phyloP scores from a whole-genome alignment of 495 filamentous ascomycete species.

The Rhizodiscina lignyota region DNA sequence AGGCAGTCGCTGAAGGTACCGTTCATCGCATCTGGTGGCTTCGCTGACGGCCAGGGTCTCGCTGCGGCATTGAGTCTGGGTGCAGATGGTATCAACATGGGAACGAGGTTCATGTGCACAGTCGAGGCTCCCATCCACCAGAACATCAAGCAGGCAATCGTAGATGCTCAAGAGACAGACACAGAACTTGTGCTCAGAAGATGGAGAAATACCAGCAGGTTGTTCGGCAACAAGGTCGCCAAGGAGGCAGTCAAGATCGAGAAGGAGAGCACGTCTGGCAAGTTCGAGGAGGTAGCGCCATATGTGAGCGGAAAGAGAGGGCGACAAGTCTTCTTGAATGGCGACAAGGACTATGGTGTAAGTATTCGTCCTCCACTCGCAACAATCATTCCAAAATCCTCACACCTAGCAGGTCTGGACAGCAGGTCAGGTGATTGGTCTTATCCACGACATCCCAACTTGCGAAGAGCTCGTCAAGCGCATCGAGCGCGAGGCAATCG shows the following conservation, averaged over 20 bases:
- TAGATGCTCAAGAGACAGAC: constrained; percentile 74
- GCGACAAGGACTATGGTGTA: constrained; percentile 81
- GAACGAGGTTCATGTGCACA: constrained; percentile 86
- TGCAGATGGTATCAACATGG: constrained; percentile 94
- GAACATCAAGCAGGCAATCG: constrained; percentile 87
- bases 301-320: constrained; percentile 87
- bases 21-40: constrained; percentile 91
- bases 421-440: constrained; percentile 51
- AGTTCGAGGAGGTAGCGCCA: constrained; percentile 82
- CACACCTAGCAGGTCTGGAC: constrained; percentile 40
- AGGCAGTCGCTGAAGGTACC: constrained; percentile 71
- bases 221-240: constrained; percentile 82
- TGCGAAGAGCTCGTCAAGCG: constrained; percentile 38
- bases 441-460: constrained; percentile 54
- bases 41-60: constrained; percentile 86
- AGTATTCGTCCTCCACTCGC: constrained; percentile 19
- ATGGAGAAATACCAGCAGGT: constrained; percentile 82
- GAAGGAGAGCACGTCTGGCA: constrained; percentile 65
- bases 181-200: constrained; percentile 75
- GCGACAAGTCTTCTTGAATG: constrained; percentile 78
- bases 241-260: constrained; percentile 69
- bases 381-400: not conserved
- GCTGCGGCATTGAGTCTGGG: constrained; percentile 84
- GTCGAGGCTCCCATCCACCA: constrained; percentile 82
- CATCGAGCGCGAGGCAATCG: constrained; percentile 49